Conservation (phyloP, 2,329 filamentous ascomycete genomes). For the Endothia cerciana region DNA sequence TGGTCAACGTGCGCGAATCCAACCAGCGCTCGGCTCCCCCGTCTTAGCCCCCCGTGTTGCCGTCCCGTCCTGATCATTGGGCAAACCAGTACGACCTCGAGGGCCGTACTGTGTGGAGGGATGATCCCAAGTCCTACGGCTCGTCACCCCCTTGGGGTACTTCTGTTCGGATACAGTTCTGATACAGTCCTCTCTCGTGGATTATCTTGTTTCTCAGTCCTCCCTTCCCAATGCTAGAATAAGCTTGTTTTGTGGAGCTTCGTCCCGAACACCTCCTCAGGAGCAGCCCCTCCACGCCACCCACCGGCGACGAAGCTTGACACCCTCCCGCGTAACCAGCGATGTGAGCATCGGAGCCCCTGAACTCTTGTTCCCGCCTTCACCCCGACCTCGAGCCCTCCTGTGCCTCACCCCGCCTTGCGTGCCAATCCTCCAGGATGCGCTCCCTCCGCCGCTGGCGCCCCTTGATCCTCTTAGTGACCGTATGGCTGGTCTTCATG, state of each 20-base stretch:
- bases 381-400: not conserved
- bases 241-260: not conserved
- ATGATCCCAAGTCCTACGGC: no score
- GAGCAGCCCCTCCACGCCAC: constrained; percentile 2
- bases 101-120: not conserved
- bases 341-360: constrained; percentile 12
- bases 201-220: not conserved
- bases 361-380: not conserved
- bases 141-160: no score
- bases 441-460: constrained; percentile 27
- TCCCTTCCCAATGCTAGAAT: not conserved
- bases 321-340: not conserved
- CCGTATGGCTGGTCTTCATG: constrained; percentile 26
- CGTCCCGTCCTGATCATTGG: not conserved
- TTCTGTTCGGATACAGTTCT: no score
- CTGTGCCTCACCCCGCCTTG: not conserved
- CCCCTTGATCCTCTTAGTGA: constrained; percentile 26
- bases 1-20: not conserved
- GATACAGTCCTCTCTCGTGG: not conserved
- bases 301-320: not conserved
- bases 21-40: not conserved
- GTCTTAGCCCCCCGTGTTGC: not conserved
- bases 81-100: not conserved
- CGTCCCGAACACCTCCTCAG: not conserved
- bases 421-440: constrained; percentile 12